These are phyloP conservation scores for Dryadomyces quercivorus DNA, from an alignment of 2,329 filamentous ascomycete species.

Conservation along the genomic window DNA sequence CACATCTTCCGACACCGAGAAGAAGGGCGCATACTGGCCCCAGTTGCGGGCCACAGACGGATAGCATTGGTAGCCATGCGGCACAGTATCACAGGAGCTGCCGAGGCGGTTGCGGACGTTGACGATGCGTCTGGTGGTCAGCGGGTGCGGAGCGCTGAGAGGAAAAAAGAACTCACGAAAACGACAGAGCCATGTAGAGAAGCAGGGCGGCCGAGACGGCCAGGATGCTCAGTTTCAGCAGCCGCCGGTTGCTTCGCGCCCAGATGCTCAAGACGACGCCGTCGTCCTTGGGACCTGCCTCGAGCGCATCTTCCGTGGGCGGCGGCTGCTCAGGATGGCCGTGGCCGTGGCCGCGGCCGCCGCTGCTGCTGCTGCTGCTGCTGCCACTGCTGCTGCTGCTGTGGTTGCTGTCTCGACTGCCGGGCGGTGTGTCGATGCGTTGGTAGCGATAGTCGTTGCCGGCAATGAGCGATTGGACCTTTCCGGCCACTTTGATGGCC, in stretches of 20 bases:
- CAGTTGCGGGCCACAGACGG: slow-evolving; percentile 53
- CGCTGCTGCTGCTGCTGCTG: background rate
- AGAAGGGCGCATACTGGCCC: slow-evolving; percentile 86
- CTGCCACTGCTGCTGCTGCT: background rate
- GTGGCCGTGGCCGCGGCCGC: background rate
- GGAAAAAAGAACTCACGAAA: slow-evolving; percentile 13
- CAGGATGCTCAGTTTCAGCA: slow-evolving; percentile 13
- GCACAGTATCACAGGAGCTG: slow-evolving; percentile 35
- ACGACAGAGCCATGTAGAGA: slow-evolving; percentile 13
- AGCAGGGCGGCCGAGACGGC: slow-evolving; percentile 13
- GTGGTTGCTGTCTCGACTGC: background rate
- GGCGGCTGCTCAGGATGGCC: no score
- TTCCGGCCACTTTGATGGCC: no score
- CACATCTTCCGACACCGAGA: slow-evolving; percentile 57
- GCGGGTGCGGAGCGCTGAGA: background rate
- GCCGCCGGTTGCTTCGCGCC: slow-evolving; percentile 6
- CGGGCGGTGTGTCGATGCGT: background rate
- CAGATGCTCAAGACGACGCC: background rate
- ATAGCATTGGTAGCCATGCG: slow-evolving; percentile 51
- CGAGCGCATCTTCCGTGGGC: no score
- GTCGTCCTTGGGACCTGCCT: background rate
- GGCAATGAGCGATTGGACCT: no score
- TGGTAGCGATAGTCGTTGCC: slow-evolving; percentile 1
- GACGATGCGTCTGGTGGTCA: background rate
- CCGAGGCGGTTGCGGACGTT: background rate